phyloP scores from a whole-genome alignment of 2,329 filamentous ascomycete species.

The Trichoderma gracile region DNA sequence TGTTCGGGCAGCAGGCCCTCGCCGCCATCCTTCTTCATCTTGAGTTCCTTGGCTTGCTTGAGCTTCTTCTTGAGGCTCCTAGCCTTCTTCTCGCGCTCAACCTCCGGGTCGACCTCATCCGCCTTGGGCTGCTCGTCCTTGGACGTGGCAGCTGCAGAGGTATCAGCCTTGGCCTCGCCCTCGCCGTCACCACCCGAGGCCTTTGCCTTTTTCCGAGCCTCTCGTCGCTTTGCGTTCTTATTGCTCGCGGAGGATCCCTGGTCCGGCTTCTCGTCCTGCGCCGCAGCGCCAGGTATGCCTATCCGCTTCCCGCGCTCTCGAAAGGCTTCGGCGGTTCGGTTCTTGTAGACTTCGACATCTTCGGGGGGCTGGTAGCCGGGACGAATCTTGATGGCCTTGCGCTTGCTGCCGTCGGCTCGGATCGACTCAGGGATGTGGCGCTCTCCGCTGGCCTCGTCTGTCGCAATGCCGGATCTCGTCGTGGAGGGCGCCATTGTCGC shows the following conservation, averaged over 20 bases:
- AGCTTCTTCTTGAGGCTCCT: constrained; percentile 92
- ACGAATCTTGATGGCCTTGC: constrained; percentile 90
- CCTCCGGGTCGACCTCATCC: constrained; percentile 64
- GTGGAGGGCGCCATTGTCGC: constrained; percentile 51
- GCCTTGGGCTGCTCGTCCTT: constrained; percentile 30
- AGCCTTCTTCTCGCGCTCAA: constrained; percentile 88
- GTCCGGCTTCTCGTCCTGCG: constrained; percentile 52
- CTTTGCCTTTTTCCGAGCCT: constrained; percentile 58
- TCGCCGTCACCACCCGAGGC: constrained; percentile 52
- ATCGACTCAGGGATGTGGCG: constrained; percentile 86
- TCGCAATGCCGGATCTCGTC: constrained; percentile 72
- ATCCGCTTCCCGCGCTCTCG: constrained; percentile 68
- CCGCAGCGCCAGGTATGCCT: constrained; percentile 70
- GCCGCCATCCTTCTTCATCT: constrained; percentile 87
- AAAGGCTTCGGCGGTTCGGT: constrained; percentile 81
- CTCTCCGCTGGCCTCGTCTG: constrained; percentile 72
- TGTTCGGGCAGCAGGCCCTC: constrained; percentile 86
- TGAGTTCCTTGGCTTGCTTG: constrained; percentile 86
- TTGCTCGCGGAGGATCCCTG: constrained; percentile 58
- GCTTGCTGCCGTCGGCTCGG: constrained; percentile 84
- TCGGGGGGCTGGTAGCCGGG: constrained; percentile 93
- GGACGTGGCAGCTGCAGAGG: constrained; percentile 30
- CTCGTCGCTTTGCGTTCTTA: constrained; percentile 81
- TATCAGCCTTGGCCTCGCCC: constrained; percentile 47
- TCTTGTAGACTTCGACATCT: constrained; percentile 95